Evolutionary conservation across 2,329 filamentous ascomycete species (phyloP).

Genomic region (Akanthomyces dipterigenus): DNA sequence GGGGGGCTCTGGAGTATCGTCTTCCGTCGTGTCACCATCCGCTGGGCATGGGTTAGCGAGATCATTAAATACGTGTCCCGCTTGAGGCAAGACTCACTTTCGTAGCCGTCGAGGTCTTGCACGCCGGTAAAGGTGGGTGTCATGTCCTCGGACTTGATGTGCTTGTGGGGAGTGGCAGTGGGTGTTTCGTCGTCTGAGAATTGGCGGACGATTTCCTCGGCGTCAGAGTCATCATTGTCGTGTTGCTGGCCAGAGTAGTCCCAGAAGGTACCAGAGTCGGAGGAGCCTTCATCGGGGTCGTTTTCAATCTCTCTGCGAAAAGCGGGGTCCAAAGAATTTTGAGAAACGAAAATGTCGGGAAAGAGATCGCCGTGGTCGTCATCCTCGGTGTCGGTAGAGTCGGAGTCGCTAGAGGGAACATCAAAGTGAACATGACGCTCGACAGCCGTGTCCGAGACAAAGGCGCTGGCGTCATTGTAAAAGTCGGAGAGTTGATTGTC

Average conservation of each 20-base stretch:
- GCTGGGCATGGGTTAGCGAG: slow-evolving; percentile 39
- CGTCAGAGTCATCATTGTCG: slow-evolving; percentile 34
- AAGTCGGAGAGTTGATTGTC: slow-evolving; percentile 39
- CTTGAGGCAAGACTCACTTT: slow-evolving; percentile 43
- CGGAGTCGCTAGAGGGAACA: slow-evolving; percentile 59
- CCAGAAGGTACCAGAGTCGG: slow-evolving; percentile 55
- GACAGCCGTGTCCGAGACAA: slow-evolving; percentile 32
- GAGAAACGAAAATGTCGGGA: slow-evolving; percentile 71
- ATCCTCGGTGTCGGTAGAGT: slow-evolving; percentile 57
- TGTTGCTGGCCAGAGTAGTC: slow-evolving; percentile 46
- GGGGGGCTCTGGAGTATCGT: slow-evolving; percentile 47
- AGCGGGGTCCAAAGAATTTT: slow-evolving; percentile 63
- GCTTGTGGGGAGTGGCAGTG: slow-evolving; percentile 33
- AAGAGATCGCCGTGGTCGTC: slow-evolving; percentile 60
- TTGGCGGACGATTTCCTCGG: slow-evolving; percentile 32
- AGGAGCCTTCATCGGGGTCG: slow-evolving; percentile 53
- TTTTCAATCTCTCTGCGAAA: slow-evolving; percentile 69
- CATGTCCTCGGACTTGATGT: slow-evolving; percentile 19
- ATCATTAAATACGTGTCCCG: slow-evolving; percentile 9
- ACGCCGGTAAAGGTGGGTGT: slow-evolving; percentile 26
- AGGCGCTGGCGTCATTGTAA: slow-evolving; percentile 32
- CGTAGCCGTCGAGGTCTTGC: slow-evolving; percentile 49
- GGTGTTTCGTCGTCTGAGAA: slow-evolving; percentile 36
- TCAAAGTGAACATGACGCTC: slow-evolving; percentile 70
- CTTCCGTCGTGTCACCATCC: slow-evolving; percentile 57